Base-by-base conservation (phyloP, 148 eudicot genomes). In the Selenicereus undatus region DNA sequence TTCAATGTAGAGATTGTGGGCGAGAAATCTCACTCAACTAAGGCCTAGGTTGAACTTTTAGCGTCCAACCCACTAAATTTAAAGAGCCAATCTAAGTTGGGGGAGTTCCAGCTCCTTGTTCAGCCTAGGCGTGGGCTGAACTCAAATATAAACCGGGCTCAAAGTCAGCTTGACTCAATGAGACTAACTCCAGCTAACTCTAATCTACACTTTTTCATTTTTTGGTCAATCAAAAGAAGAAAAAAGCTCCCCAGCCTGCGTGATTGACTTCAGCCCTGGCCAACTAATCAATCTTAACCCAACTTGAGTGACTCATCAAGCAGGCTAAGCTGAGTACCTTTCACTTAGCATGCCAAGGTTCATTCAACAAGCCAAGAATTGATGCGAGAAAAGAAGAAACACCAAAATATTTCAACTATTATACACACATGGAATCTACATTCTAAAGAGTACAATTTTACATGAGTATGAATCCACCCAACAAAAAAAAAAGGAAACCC, bases 401-500 rank as follows among this genome's bases (percentile, higher is more conserved):
- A 13, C 1, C 71, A 11, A 26, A n/a, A 13, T 1, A 27, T 48
- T 73, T 72, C 26, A 24, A 73, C 80, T 64, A 74, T 81, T 75
- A 78, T 81, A 81, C 86, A 84, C 76, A 78, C 79, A 42, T 36
- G 30, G 73, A 81, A 80, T 81, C 81, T 84, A 84, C 81, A 84
- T 74, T 24, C 81, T 54, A 43, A 77, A 22, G 65, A 77, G 62
- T 56, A 56, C 83, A 74, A 73, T 79, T 81, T 84, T 84, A 84
- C 84, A 84, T 74, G 84, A 81, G 79, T 81, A 0, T 62, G 43
- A 69, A 81, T 81, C 83, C 70, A 64, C 32, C 32, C 32, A 32
- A 32, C 1, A 32, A 32, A 32, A 32, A 32, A 32, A 32, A 32
- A 32, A 32, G 2, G 73, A 84, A 60, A 72, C 68, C 52, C 14